Evolutionary conservation across 495 filamentous ascomycete species (phyloP).

Genomic region (Penicillium nucicola): DNA sequence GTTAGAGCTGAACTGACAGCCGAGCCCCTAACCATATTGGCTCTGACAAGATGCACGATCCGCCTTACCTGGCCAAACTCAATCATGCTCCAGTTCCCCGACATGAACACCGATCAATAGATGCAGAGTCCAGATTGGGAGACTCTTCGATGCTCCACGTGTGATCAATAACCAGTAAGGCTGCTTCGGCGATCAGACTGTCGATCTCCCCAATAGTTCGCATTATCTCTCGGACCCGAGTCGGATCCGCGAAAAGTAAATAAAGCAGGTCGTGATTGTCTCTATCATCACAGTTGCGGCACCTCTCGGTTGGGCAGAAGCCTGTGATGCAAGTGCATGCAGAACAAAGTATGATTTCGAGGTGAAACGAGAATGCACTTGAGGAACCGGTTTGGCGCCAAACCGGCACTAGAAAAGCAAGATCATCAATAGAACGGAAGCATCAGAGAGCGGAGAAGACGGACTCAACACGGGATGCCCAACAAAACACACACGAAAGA

Average conservation of each 20-base stretch:
- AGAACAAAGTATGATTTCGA: not conserved
- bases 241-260: not conserved
- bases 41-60: conserved; percentile 1
- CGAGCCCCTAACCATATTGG: conserved; percentile 10
- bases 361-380: not conserved
- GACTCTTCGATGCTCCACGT: not conserved
- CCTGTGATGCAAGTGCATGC: not conserved
- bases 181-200: conserved; percentile 14
- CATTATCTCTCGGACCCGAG: not conserved
- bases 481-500: conserved; percentile 11
- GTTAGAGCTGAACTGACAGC: not conserved
- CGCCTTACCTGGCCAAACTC: conserved; percentile 6
- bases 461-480: not conserved
- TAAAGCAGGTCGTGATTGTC: not conserved
- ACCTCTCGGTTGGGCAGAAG: not conserved
- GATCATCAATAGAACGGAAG: not conserved
- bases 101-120: not conserved
- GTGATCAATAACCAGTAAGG: not conserved
- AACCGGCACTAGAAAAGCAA: not conserved
- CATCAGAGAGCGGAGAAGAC: not conserved
- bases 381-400: not conserved
- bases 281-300: not conserved
- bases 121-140: not conserved
- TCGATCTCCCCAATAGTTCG: conserved; percentile 20
- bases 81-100: not conserved